Evolutionary conservation across 2,329 filamentous ascomycete species (phyloP), one percentile per base, ranked within the genome.

Genomic region (Chrysoporthe puriensis): DNA sequence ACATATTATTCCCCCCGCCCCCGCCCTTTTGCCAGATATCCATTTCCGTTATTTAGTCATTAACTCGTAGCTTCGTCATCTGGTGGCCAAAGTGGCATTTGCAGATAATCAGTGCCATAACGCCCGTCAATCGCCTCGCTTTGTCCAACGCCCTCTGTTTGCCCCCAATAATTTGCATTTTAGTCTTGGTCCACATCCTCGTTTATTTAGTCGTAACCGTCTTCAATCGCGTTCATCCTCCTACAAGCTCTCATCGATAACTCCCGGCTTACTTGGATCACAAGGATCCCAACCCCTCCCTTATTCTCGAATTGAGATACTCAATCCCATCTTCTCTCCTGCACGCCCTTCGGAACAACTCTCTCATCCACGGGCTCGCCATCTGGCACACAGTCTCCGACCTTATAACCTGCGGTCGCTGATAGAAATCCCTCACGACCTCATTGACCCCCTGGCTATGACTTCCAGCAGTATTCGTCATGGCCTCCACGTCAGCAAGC

Each of bases 281-380:
- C 32, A 36, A n/a, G 7, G n/a, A 50, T 18, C 84, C 82, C 72
- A 86, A 83, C 72, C 89, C 82, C 72, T 91, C 87, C 59, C 85
- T 79, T 44, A 89, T 81, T 73, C 85, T 87, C 32, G 71, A 72
- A 54, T 84, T 81, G 50, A 97, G 78, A 71, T 89, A 90, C 34
- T 83, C 82, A 66, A 90, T 83, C 73, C 66, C 68, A 58, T 97
- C 91, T 63, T 90, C 86, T 46, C 84, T 84, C 66, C 85, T 81
- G 57, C 92, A 89, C 0, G 91, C 90, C 42, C 87, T 84, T 40
- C 81, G 79, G 75, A 96, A 97, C 1, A 92, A 83, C 0, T 85
- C 83, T 52, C 93, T 85, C 93, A 97, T 97, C 18, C 91, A 86
- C 4, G 85, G 79, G 56, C 91, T 94, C 76, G 96, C 97, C 2